Base-by-base conservation (phyloP, 1,284 basidiomycete species). In the Meira nashicola region DNA sequence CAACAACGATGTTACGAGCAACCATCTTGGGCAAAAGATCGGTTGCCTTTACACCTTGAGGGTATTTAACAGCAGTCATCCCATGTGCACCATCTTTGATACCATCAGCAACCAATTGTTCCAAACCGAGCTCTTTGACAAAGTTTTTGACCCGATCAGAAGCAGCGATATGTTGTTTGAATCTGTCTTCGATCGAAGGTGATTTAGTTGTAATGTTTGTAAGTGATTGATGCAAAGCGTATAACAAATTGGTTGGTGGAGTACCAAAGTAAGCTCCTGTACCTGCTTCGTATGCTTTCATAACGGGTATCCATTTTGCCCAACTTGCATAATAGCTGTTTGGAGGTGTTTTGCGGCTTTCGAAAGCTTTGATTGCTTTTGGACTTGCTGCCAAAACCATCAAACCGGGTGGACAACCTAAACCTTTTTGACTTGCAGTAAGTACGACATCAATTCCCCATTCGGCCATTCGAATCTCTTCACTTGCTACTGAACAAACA, bases 401-500 rank as follows among this genome's bases (percentile, higher is more conserved):
- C 39, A 98, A 82, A 57, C 94, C 94, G 15, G 94, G 93, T n/a
- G 95, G 95, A 8, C 87, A 86, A 44, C 93, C 90, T 28, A 98
- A 85, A 51, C 95, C 94, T 80, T 98, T 98, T 80, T 98, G 94
- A 60, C 88, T 89, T 11, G 92, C 94, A 14, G 88, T 86, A 54
- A 96, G 79, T 48, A 97, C 87, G 17, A 93, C 85, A 73, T 98
- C 95, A 60, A 98, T 83, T 28, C 85, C 87, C 95, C 94, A 98
- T 15, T 86, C 87, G 70, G 97, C 94, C 83, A 96, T 76, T 58
- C 84, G 86, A 72, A 98, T 94, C 80, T 97, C 92, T 79, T 98
- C 94, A 68, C 89, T 92, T 0, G 89, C 94, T 12, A 97, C 92
- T 7, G 92, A 88, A 82, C 95, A 98, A 33, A 98, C 95, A 44